Evolutionary conservation across 2,329 filamentous ascomycete genomes (phyloP).

Genomic region (Catunica adiposa): DNA sequence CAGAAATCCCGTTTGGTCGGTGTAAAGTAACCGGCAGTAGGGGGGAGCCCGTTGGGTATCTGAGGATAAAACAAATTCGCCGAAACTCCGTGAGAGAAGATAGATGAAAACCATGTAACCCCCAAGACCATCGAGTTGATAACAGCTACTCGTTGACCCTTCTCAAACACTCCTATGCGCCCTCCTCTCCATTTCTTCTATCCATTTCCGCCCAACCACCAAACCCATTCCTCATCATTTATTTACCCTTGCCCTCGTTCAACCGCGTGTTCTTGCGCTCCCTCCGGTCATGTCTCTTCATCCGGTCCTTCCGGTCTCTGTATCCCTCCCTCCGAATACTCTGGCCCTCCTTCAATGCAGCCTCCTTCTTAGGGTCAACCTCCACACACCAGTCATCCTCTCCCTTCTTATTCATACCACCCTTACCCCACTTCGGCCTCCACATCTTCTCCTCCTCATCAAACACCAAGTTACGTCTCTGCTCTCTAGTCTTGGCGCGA

Average conservation of each 20-base stretch:
- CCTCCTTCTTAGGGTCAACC: slow-evolving; percentile 63
- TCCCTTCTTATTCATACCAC: slow-evolving; percentile 71
- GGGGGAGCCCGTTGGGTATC: no score
- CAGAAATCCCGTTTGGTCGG: no score
- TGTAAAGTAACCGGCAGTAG: no score
- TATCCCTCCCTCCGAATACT: slow-evolving; percentile 45
- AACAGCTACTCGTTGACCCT: no score
- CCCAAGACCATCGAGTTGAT: no score
- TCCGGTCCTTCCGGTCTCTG: slow-evolving; percentile 48
- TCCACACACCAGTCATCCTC: slow-evolving; percentile 84
- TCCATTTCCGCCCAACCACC: not conserved
- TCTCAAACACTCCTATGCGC: not conserved
- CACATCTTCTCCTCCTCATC: slow-evolving; percentile 75
- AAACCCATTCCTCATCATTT: slow-evolving; percentile 5
- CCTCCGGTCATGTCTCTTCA: slow-evolving; percentile 53
- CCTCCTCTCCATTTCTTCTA: not conserved
- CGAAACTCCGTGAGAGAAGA: not conserved
- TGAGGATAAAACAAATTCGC: not conserved
- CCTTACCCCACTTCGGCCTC: slow-evolving; percentile 90
- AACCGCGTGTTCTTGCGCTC: slow-evolving; percentile 49
- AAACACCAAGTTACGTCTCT: slow-evolving; percentile 57
- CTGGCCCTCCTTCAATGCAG: slow-evolving; percentile 43
- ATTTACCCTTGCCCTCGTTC: slow-evolving; percentile 18
- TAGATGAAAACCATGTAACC: no score
- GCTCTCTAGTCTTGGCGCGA: slow-evolving; percentile 68